phyloP scores from a whole-genome alignment of 345 rosid species.

The Syzygium jambos region DNA sequence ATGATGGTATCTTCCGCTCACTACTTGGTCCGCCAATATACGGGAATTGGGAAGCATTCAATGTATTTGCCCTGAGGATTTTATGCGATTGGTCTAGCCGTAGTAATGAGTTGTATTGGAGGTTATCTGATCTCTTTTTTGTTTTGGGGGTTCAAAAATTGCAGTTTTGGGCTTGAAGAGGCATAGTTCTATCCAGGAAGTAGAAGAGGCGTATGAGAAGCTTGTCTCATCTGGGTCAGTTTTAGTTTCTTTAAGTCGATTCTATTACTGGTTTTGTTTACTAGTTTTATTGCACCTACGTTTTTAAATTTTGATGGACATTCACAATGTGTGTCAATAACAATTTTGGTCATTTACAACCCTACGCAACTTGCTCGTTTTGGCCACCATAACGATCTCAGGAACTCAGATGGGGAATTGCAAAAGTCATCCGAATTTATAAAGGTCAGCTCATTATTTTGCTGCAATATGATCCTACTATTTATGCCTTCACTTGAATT shows the following conservation, averaged over 20 bases:
- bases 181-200: slow-evolving; percentile 49
- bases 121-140: background rate
- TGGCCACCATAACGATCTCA: slow-evolving; percentile 13
- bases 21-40: background rate
- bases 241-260: background rate
- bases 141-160: slow-evolving; percentile 1
- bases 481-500: background rate
- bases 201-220: slow-evolving; percentile 56
- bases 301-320: background rate
- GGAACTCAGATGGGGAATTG: slow-evolving; percentile 42
- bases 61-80: background rate
- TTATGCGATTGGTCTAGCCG: background rate
- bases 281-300: background rate
- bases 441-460: slow-evolving; percentile 36
- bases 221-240: slow-evolving; percentile 53
- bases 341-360: background rate
- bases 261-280: background rate
- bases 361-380: background rate
- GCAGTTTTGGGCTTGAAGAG: slow-evolving; percentile 56
- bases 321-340: background rate
- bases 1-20: slow-evolving; percentile 51
- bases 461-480: background rate
- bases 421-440: slow-evolving; percentile 40
- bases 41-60: background rate
- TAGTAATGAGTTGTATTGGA: background rate